Base-by-base conservation (phyloP, 78 protist genomes). In the Speleostelium caveatum region DNA sequence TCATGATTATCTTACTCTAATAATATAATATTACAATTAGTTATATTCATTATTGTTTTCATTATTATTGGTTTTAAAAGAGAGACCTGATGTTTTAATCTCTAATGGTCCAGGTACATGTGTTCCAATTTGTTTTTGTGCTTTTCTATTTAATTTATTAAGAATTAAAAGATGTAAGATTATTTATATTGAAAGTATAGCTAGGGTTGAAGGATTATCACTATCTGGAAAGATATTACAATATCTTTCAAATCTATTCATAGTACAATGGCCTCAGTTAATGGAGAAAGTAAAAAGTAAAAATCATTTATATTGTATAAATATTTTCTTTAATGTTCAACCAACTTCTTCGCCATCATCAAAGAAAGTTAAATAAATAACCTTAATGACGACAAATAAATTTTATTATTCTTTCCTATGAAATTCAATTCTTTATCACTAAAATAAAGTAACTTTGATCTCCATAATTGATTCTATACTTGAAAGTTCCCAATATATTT, bases 71-170 rank as follows among this genome's bases (percentile, higher is more conserved):
- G 49, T 86, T 28, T 75, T 73, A n/a, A 86, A 55, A 49, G 79
- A 73, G n/a, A 66, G 26, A 45, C 93, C 83, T 63, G 87, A 88
- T 67, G 38, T 45, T 38, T 10, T 94, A 14, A 16, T 94, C 3
- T 89, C 93, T 58, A 94, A 94, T 69, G 96, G 96, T 30, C 96
- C 96, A 38, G 96, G 96, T 58, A 94, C 96, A 19, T 94, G 96
- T 61, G 75, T 94, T 1, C 96, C 96, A 30, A 53, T 94, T 17
- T 39, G 28, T 10, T 39, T 86, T 28, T n/a, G 73, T 24, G 95
- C 94, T 1, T 59, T 39, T 12, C 1, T 94, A n/a, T 41, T 92
- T 16, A 66, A 67, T 30, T 45, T 59, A 51, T 19, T 92, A 16
- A 26, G 73, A 17, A 17, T 68, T 30, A 62, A 71, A 35, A 58